Evolutionary conservation across 495 filamentous ascomycete genomes (phyloP).

Genomic region (Podospora sp.): DNA sequence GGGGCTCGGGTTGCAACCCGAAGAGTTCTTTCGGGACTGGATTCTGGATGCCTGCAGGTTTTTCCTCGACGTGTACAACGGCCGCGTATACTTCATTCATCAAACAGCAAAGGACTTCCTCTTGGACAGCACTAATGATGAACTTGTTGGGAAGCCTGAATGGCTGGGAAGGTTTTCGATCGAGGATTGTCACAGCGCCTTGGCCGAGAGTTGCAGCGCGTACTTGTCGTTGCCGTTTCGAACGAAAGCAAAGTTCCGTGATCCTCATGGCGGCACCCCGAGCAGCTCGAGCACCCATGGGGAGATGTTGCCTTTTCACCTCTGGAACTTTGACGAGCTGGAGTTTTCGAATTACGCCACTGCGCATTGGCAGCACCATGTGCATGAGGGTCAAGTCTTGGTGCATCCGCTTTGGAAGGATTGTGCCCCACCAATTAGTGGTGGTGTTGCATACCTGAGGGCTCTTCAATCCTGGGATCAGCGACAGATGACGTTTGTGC

Average conservation of each 20-base stretch:
- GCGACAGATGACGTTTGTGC: constrained; percentile 5
- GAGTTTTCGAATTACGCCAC: constrained; percentile 18
- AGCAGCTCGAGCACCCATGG: background rate
- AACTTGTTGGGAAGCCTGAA: constrained; percentile 6
- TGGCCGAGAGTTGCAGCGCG: constrained; percentile 25
- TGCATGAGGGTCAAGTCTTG: background rate
- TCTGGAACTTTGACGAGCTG: constrained; percentile 16
- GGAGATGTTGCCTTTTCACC: background rate
- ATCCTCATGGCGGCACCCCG: background rate
- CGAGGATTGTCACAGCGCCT: constrained; percentile 17
- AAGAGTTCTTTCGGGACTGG: constrained; percentile 25
- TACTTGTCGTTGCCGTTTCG: constrained; percentile 23
- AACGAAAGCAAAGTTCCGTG: constrained; percentile 7
- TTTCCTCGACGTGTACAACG: constrained; percentile 38
- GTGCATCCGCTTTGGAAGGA: constrained; percentile 4
- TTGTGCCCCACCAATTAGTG: background rate
- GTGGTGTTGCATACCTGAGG: background rate
- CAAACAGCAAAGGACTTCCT: constrained; percentile 50
- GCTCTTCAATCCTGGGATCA: constrained; percentile 12
- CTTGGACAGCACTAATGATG: constrained; percentile 2
- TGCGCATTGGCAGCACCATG: constrained; percentile 12
- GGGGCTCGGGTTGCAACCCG: constrained; percentile 23
- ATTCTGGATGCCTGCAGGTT: constrained; percentile 36
- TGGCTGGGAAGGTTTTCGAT: constrained; percentile 26
- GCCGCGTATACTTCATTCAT: constrained; percentile 44